Percentiles rank a stretch among this genome's conserved stretches.
Evolutionary conservation across 441 rosid species (phyloP).

Genomic region (Corymbia citriodora): DNA sequence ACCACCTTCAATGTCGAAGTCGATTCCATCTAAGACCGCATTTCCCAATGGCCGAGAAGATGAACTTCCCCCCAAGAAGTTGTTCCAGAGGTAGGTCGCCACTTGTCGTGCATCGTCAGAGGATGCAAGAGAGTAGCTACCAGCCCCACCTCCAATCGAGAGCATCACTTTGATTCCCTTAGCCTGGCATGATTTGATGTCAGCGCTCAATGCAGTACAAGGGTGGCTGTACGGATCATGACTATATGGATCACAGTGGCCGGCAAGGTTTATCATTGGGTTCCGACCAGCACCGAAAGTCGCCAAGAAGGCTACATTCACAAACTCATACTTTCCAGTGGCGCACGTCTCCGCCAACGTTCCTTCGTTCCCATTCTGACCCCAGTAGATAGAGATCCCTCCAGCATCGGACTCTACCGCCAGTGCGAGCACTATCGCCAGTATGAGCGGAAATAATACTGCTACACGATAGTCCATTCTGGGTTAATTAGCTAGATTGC

Average conservation of each 20-base stretch:
- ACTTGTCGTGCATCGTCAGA: background rate
- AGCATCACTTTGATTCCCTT: slow-evolving; percentile 7
- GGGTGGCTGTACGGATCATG: background rate
- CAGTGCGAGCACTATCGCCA: background rate
- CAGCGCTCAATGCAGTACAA: background rate
- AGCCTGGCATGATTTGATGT: slow-evolving; percentile 5
- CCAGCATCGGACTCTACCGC: background rate
- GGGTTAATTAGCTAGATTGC: background rate
- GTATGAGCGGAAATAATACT: background rate
- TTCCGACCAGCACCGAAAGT: background rate
- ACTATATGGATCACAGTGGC: background rate
- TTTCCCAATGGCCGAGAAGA: slow-evolving; percentile 1
- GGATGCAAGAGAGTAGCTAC: slow-evolving; percentile 1
- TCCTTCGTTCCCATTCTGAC: background rate
- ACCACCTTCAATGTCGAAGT: slow-evolving; percentile 2
- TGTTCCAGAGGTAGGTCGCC: slow-evolving; percentile 5
- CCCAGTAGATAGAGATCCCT: slow-evolving; percentile 8
- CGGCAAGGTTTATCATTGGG: background rate
- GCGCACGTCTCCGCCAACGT: slow-evolving; percentile 1
- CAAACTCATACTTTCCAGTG: slow-evolving; percentile 4
- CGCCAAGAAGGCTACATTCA: background rate
- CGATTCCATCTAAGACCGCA: slow-evolving; percentile 1
- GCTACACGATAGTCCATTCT: background rate
- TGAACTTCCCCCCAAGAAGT: slow-evolving; percentile 4
- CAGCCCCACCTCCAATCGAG: background rate